Percentiles rank a stretch among this genome's conserved stretches.
Evolutionary conservation across 495 filamentous ascomycete species (phyloP).

Genomic region (Penicillium desertorum): DNA sequence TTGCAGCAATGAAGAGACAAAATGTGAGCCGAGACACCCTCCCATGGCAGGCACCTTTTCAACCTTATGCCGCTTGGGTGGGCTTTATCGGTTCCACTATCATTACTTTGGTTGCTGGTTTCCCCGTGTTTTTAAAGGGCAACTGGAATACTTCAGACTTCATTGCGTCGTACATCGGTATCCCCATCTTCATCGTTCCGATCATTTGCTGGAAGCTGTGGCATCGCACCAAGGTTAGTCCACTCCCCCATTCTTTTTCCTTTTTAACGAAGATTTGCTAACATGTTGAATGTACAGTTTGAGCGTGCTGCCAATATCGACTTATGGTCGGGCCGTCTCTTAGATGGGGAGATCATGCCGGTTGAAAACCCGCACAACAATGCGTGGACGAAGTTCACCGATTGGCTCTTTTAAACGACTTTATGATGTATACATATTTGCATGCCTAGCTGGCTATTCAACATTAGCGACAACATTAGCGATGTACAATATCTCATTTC

Average conservation of each 20-base stretch:
- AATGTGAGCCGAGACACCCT: conserved; percentile 55
- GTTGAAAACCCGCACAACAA: conserved; percentile 23
- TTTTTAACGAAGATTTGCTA: neutral
- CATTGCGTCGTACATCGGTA: conserved; percentile 57
- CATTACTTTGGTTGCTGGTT: conserved; percentile 44
- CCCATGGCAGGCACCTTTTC: conserved; percentile 57
- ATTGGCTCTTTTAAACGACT: conserved; percentile 32
- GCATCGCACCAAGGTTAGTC: conserved; percentile 47
- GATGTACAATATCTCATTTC: neutral
- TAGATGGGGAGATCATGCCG: conserved; percentile 35
- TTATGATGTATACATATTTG: conserved; percentile 23
- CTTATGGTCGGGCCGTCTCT: conserved; percentile 39
- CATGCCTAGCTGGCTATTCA: conserved; percentile 15
- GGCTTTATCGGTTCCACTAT: conserved; percentile 56
- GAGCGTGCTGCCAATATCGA: conserved; percentile 34
- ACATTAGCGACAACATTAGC: conserved; percentile 15
- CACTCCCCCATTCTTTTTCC: neutral
- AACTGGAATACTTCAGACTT: conserved; percentile 48
- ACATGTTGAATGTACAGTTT: conserved; percentile 20
- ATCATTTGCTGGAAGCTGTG: conserved; percentile 61
- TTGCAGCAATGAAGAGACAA: conserved; percentile 58
- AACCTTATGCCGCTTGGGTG: conserved; percentile 63
- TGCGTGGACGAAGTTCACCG: conserved; percentile 27
- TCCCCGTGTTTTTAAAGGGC: conserved; percentile 39
- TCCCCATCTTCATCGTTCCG: conserved; percentile 56